These are phyloP conservation scores for Trichoderma brevicompactum DNA, from an alignment of 2,329 filamentous ascomycete genomes.

Conservation along the genomic window DNA sequence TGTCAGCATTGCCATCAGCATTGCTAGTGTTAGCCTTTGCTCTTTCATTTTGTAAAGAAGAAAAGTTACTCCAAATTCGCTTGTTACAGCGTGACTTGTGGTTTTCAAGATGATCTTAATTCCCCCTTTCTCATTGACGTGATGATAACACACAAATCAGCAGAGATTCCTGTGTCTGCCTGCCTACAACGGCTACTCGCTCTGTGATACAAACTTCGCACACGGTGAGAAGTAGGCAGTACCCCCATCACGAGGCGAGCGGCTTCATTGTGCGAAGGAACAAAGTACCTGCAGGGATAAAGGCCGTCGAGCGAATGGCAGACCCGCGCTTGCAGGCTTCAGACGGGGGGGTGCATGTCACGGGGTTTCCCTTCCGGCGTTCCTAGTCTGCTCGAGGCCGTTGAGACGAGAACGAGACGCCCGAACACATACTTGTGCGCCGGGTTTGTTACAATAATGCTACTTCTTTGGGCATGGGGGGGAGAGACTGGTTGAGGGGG, in stretches of 20 bases:
- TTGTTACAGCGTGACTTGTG: not conserved
- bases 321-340: not conserved
- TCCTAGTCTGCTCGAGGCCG: conserved; percentile 1
- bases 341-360: conserved; percentile 9
- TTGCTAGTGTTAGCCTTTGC: not conserved
- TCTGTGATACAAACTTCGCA: no score
- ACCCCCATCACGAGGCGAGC: not conserved
- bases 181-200: no score
- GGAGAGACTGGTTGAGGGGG: no score
- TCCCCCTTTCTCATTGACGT: no score
- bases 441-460: no score
- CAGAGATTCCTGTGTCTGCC: no score
- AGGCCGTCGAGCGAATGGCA: not conserved
- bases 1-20: not conserved
- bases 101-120: not conserved
- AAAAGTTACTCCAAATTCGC: not conserved
- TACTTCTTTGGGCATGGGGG: no score
- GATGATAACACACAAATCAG: no score
- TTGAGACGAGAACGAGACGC: not conserved
- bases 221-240: no score
- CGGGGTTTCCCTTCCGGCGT: not conserved
- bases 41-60: not conserved
- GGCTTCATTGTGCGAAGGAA: not conserved
- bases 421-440: no score
- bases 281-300: conserved; percentile 7